Evolutionary conservation across 345 rosid species (phyloP).

Genomic region (Populus nigra): DNA sequence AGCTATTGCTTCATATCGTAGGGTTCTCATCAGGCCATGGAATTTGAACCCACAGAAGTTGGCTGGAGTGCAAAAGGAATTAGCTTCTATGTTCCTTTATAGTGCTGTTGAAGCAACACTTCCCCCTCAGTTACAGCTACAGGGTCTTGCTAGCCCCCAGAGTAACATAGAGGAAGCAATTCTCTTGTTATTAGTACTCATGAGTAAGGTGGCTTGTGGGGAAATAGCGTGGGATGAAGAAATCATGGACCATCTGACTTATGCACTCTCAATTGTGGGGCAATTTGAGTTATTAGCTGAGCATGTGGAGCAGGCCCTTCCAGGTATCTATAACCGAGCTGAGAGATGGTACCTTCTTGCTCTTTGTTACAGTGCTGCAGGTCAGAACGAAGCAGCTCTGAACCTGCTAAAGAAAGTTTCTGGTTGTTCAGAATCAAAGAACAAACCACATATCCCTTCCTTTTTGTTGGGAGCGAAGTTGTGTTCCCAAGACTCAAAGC

Average conservation of each 20-base stretch:
- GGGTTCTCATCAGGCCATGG: slow-evolving; percentile 79
- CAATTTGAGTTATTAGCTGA: slow-evolving; percentile 63
- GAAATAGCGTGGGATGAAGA: slow-evolving; percentile 82
- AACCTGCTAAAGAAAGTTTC: slow-evolving; percentile 65
- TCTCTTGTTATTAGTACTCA: slow-evolving; percentile 64
- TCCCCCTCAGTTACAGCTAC: slow-evolving; percentile 37
- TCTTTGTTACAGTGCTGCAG: slow-evolving; percentile 79
- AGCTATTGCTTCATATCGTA: slow-evolving; percentile 68
- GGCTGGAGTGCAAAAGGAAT: slow-evolving; percentile 71
- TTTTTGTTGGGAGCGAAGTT: slow-evolving; percentile 77
- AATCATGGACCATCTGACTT: slow-evolving; percentile 76
- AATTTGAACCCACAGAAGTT: slow-evolving; percentile 71
- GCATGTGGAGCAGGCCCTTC: slow-evolving; percentile 72
- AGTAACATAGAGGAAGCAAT: slow-evolving; percentile 78
- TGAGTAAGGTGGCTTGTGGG: slow-evolving; percentile 59
- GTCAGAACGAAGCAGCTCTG: slow-evolving; percentile 63
- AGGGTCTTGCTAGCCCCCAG: slow-evolving; percentile 42
- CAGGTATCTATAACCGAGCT: slow-evolving; percentile 60
- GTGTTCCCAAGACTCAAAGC: slow-evolving; percentile 62
- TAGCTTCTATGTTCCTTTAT: slow-evolving; percentile 71
- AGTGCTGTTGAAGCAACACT: slow-evolving; percentile 67
- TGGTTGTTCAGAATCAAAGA: slow-evolving; percentile 68
- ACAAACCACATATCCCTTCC: slow-evolving; percentile 48
- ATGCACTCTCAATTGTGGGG: slow-evolving; percentile 70
- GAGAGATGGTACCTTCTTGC: slow-evolving; percentile 93